Percentiles rank a stretch among this genome's conserved stretches.
phyloP scores from a whole-genome alignment of 1,284 basidiomycete genomes.

The Heterobasidion irregulare region DNA sequence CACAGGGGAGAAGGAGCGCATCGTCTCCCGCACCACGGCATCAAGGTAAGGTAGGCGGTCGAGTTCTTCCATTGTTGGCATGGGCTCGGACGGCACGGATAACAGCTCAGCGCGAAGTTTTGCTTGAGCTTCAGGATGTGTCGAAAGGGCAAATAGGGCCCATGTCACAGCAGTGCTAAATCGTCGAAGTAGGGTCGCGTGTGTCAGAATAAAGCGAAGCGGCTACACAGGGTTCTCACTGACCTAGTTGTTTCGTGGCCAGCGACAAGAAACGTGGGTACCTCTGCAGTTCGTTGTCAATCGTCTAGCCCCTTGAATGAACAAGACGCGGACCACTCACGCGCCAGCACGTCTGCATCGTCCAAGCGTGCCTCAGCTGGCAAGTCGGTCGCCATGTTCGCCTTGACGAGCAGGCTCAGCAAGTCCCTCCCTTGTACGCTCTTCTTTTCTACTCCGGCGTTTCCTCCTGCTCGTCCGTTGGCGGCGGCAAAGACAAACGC shows the following conservation, averaged over 20 bases:
- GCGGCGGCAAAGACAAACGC: conserved; percentile 14
- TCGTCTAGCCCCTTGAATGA: background rate
- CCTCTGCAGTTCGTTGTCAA: conserved; percentile 25
- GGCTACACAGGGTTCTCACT: background rate
- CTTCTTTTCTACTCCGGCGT: background rate
- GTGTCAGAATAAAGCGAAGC: background rate
- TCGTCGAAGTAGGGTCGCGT: background rate
- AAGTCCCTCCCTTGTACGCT: conserved; percentile 30
- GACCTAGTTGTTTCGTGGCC: conserved; percentile 74
- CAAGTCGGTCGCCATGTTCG: conserved; percentile 56
- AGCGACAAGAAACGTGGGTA: conserved; percentile 54
- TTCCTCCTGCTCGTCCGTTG: background rate
- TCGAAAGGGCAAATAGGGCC: conserved; percentile 58
- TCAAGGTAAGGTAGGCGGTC: conserved; percentile 57
- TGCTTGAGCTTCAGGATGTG: conserved; percentile 46
- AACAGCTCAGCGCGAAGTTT: conserved; percentile 66
- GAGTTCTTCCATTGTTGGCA: conserved; percentile 49
- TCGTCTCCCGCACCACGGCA: conserved; percentile 58
- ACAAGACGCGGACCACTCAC: conserved; percentile 31
- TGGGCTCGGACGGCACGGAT: conserved; percentile 21
- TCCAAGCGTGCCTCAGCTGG: conserved; percentile 51
- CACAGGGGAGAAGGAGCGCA: conserved; percentile 62
- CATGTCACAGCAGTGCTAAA: conserved; percentile 32
- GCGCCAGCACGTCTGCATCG: conserved; percentile 69
- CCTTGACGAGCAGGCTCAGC: conserved; percentile 46